phyloP scores from a whole-genome alignment of 495 filamentous ascomycete species.

The Letharia columbiana region DNA sequence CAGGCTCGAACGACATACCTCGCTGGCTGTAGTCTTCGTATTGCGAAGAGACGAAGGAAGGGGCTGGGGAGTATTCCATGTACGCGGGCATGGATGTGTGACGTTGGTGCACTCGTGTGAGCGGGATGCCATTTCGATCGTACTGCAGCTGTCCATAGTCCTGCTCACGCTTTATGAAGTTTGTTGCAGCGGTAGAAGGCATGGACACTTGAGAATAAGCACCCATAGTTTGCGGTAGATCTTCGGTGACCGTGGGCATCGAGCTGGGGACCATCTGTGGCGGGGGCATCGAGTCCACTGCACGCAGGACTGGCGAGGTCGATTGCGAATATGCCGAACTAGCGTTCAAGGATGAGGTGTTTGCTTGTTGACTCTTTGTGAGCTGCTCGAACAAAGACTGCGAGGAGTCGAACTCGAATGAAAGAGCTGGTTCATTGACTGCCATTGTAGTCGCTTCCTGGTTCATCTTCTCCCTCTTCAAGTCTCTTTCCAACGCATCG shows the following conservation, averaged over 20 bases:
- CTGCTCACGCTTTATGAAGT: conserved; percentile 72
- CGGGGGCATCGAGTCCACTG: conserved; percentile 80
- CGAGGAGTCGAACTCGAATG: conserved; percentile 98
- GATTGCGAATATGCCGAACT: conserved; percentile 76
- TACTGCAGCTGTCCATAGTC: conserved; percentile 72
- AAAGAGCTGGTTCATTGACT: conserved; percentile 90
- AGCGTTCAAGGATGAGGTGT: conserved; percentile 88
- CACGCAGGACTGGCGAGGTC: conserved; percentile 76
- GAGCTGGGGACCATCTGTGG: conserved; percentile 63
- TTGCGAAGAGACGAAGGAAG: conserved; percentile 93
- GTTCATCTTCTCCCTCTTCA: conserved; percentile 98
- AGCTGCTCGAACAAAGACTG: conserved; percentile 99
- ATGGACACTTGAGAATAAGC: conserved; percentile 60
- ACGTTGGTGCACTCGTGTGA: conserved; percentile 73
- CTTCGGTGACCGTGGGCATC: conserved; percentile 74
- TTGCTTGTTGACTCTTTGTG: conserved; percentile 98
- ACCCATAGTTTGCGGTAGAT: conserved; percentile 59
- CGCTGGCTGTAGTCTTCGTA: conserved; percentile 97
- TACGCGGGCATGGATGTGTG: conserved; percentile 97
- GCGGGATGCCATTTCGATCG: conserved; percentile 81
- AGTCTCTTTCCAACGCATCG: conserved; percentile 89
- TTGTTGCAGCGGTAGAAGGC: conserved; percentile 52
- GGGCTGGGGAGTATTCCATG: conserved; percentile 94
- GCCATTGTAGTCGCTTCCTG: conserved; percentile 96
- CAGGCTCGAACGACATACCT: conserved; percentile 89